phyloP scores from a whole-genome alignment of 352 stramenopile species.

The Phytophthora agathidicida region DNA sequence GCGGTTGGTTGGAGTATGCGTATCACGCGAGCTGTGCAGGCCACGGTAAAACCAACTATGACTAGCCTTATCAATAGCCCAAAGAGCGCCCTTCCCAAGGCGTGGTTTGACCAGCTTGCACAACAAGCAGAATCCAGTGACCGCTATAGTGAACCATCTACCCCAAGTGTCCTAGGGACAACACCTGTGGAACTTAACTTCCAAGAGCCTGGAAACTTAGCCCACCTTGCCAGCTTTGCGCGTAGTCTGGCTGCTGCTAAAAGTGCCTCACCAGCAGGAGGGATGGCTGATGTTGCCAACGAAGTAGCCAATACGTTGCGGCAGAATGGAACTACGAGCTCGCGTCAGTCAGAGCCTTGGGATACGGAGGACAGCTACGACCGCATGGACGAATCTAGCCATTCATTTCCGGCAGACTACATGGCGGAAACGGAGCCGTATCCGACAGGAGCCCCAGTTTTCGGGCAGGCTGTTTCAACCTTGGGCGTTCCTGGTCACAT shows the following conservation, averaged over 20 bases:
- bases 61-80: constrained; percentile 70
- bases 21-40: constrained; percentile 79
- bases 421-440: constrained; percentile 37
- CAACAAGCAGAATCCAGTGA: constrained; percentile 52
- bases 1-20: constrained; percentile 78
- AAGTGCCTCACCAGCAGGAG: constrained; percentile 20
- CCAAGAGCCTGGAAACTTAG: constrained; percentile 72
- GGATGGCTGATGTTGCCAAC: constrained; percentile 61
- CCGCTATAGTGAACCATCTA: constrained; percentile 47
- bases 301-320: constrained; percentile 80
- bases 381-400: constrained; percentile 61
- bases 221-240: constrained; percentile 75
- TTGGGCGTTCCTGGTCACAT: constrained; percentile 46
- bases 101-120: constrained; percentile 81
- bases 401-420: constrained; percentile 68
- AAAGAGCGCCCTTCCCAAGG: constrained; percentile 71
- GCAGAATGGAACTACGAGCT: constrained; percentile 30
- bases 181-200: constrained; percentile 43
- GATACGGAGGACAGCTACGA: constrained; percentile 73
- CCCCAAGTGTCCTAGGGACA: constrained; percentile 27
- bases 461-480: constrained; percentile 26
- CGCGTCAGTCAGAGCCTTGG: constrained; percentile 63
- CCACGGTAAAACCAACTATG: constrained; percentile 77
- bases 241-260: constrained; percentile 54
- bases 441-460: constrained; percentile 8